These are phyloP conservation scores for Coemansia sp. DNA, from an alignment of 192 early-diverging fungal genomes.

Conservation along the genomic window DNA sequence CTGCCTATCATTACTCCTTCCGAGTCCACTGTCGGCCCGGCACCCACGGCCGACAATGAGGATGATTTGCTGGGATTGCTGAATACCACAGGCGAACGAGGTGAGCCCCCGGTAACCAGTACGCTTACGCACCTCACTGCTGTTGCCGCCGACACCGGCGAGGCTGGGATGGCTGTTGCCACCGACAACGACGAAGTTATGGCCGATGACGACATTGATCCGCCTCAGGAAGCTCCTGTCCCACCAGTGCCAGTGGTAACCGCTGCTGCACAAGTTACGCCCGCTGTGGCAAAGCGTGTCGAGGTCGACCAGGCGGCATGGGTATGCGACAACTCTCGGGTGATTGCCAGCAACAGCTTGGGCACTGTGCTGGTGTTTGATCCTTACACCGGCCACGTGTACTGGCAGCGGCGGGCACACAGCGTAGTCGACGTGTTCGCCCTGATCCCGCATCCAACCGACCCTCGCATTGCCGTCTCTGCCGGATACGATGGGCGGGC, in stretches of 20 bases:
- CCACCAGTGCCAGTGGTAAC: background rate
- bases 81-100: background rate
- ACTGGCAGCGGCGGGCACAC: slow-evolving; percentile 38
- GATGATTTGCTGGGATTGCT: background rate
- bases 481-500: slow-evolving; percentile 81
- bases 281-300: slow-evolving; percentile 17
- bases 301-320: slow-evolving; percentile 65
- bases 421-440: slow-evolving; percentile 64
- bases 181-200: background rate
- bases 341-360: slow-evolving; percentile 67
- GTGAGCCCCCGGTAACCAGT: background rate
- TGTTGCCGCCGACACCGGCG: background rate
- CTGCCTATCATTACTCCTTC: background rate
- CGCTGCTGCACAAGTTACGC: background rate
- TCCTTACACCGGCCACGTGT: slow-evolving; percentile 59
- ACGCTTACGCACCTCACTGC: background rate
- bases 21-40: background rate
- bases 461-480: slow-evolving; percentile 68
- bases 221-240: background rate
- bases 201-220: background rate
- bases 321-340: slow-evolving; percentile 64
- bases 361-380: slow-evolving; percentile 70
- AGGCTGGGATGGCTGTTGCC: background rate
- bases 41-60: background rate
- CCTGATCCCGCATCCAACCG: slow-evolving; percentile 70